Conservation (phyloP, 2,329 filamentous ascomycete genomes). For the Aspergillus piperis region DNA sequence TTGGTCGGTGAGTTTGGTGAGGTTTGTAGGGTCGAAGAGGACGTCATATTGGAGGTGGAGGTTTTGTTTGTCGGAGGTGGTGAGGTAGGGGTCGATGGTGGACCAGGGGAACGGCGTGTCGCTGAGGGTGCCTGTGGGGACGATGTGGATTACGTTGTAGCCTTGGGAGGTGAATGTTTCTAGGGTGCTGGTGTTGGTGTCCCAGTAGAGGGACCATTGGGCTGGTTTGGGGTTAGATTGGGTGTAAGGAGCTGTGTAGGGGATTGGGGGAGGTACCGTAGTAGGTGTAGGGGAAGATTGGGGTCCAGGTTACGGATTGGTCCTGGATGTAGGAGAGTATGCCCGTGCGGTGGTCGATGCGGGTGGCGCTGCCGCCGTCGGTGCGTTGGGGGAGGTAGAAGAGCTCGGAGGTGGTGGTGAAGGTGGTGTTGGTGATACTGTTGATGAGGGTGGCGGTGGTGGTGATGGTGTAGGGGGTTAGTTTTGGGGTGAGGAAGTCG, state of each 20-base stretch:
- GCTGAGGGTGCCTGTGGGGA: background rate
- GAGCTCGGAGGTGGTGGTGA: background rate
- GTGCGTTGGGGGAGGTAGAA: slow-evolving; percentile 4
- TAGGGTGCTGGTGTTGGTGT: background rate
- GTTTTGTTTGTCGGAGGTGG: background rate
- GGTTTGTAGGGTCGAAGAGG: background rate
- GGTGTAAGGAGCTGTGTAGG: background rate
- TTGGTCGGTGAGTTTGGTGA: background rate
- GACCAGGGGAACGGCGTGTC: background rate
- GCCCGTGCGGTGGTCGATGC: background rate
- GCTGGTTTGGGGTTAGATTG: background rate
- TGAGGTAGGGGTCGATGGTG: background rate
- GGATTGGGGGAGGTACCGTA: background rate
- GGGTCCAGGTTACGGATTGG: background rate
- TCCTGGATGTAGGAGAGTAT: background rate
- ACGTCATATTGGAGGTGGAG: slow-evolving; percentile 4
- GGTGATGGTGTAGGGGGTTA: background rate
- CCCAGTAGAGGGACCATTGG: slow-evolving; percentile 9
- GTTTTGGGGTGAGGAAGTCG: background rate
- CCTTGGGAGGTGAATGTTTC: background rate
- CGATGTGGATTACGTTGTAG: slow-evolving; percentile 9
- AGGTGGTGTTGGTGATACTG: background rate
- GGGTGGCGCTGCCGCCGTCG: slow-evolving; percentile 5
- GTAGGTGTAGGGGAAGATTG: slow-evolving; percentile 7
- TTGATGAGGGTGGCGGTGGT: background rate